Evolutionary conservation across 129 eudicot genomes (phyloP).

Genomic region (Pulicaria dysenterica): DNA sequence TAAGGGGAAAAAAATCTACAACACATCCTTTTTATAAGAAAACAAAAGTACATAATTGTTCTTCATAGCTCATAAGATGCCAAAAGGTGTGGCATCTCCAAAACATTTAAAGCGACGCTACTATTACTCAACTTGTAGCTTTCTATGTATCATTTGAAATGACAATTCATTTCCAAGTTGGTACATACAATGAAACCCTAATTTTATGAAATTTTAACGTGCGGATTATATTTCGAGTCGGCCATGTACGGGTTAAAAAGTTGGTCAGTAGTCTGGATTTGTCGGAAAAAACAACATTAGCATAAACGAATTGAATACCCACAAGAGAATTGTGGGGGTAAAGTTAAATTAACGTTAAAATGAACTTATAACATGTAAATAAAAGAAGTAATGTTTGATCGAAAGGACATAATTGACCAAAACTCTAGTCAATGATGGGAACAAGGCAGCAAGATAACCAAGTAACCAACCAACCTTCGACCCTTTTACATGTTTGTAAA

Average conservation of each 20-base stretch:
- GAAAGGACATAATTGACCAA: slow-evolving; percentile 1
- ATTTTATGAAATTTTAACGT: background rate
- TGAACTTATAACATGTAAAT: background rate
- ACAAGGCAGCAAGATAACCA: background rate
- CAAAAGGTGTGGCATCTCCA: slow-evolving; percentile 10
- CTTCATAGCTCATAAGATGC: slow-evolving; percentile 15
- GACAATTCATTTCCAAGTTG: slow-evolving; percentile 23
- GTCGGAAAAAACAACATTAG: background rate
- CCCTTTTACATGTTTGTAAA: too few relatives aligned
- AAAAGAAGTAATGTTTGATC: background rate
- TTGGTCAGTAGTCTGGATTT: background rate
- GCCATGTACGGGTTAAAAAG: slow-evolving; percentile 5
- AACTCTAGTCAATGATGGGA: background rate
- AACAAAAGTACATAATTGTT: background rate
- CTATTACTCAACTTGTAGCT: background rate
- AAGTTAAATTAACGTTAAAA: background rate
- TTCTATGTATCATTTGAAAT: slow-evolving; percentile 16
- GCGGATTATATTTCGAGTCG: background rate
- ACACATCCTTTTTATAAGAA: background rate
- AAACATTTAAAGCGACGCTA: background rate
- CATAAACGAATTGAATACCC: background rate
- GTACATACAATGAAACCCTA: slow-evolving; percentile 11
- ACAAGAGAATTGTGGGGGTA: background rate
- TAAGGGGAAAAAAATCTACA: background rate
- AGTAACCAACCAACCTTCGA: too few relatives aligned